These are phyloP conservation scores for Herpotrichia juniperi DNA, from an alignment of 2,329 filamentous ascomycete genomes.

Conservation along the genomic window DNA sequence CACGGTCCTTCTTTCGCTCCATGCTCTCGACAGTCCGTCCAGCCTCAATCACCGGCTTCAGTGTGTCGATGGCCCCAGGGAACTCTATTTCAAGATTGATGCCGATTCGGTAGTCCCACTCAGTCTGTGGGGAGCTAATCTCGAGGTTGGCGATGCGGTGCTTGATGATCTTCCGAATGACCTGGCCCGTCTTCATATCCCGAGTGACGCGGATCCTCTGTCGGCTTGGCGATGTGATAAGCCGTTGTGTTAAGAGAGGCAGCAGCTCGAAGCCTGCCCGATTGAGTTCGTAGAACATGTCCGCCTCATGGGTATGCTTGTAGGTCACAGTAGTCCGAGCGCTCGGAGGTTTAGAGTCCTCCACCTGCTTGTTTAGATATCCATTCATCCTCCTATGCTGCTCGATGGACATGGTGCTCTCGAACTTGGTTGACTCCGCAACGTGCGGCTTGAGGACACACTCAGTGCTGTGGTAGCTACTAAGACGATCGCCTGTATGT, in stretches of 20 bases:
- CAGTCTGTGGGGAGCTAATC: conserved; percentile 75
- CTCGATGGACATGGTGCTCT: conserved; percentile 90
- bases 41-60: conserved; percentile 51
- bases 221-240: conserved; percentile 51
- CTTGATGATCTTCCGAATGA: conserved; percentile 89
- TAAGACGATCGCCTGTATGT: conserved; percentile 70
- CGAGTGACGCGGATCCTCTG: conserved; percentile 64
- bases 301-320: conserved; percentile 79
- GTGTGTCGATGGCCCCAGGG: conserved; percentile 64
- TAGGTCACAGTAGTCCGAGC: conserved; percentile 73
- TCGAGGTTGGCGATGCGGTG: conserved; percentile 87
- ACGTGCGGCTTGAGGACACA: conserved; percentile 32
- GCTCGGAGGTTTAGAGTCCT: conserved; percentile 54
- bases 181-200: conserved; percentile 72
- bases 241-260: conserved; percentile 63
- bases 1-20: conserved; percentile 83
- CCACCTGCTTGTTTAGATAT: conserved; percentile 76
- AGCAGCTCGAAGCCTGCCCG: conserved; percentile 57
- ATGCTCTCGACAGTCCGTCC: conserved; percentile 46
- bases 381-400: conserved; percentile 86
- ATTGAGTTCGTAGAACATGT: conserved; percentile 70
- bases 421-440: conserved; percentile 60
- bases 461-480: conserved; percentile 70
- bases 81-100: conserved; percentile 94
- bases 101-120: conserved; percentile 90